phyloP scores from a whole-genome alignment of 108 stramenopile species.

The Chaetoceros tenuissimus region DNA sequence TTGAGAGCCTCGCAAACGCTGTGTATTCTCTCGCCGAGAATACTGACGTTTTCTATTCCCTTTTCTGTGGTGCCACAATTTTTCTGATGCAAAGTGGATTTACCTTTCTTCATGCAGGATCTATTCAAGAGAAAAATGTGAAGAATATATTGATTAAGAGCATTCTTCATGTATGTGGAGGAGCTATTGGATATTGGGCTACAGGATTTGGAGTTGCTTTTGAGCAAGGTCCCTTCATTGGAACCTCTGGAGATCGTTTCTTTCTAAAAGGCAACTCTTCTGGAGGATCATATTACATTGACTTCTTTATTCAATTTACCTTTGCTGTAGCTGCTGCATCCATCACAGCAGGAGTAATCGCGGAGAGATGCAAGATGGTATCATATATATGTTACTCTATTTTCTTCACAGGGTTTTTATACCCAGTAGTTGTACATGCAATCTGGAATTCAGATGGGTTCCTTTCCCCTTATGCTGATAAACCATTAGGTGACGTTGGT shows the following conservation, averaged over 20 bases:
- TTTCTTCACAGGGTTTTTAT: conserved; percentile 52
- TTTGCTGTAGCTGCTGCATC: conserved; percentile 42
- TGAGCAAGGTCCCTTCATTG: conserved; percentile 60
- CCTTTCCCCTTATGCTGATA: conserved; percentile 2
- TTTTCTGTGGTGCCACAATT: conserved; percentile 63
- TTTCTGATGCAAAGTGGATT: conserved; percentile 91
- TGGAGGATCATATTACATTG: conserved; percentile 19
- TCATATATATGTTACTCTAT: conserved; percentile 55
- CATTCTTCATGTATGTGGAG: conserved; percentile 74
- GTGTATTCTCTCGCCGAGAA: too few relatives aligned
- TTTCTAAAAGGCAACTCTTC: conserved; percentile 17
- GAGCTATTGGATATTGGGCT: conserved; percentile 75
- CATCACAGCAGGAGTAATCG: conserved; percentile 68
- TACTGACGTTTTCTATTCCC: conserved; percentile 25
- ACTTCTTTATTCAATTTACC: conserved; percentile 55
- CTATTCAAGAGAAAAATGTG: conserved; percentile 72
- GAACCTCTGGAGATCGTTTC: conserved; percentile 42
- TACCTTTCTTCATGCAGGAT: conserved; percentile 82
- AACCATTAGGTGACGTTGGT: too few relatives aligned
- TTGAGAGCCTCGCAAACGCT: too few relatives aligned
- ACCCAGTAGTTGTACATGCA: too few relatives aligned
- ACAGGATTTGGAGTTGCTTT: conserved; percentile 81
- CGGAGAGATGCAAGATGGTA: conserved; percentile 56
- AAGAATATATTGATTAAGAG: conserved; percentile 87
- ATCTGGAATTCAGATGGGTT: too few relatives aligned